phyloP scores from a whole-genome alignment of 164 flowering plant species.

The Paratinospora sagittata region DNA sequence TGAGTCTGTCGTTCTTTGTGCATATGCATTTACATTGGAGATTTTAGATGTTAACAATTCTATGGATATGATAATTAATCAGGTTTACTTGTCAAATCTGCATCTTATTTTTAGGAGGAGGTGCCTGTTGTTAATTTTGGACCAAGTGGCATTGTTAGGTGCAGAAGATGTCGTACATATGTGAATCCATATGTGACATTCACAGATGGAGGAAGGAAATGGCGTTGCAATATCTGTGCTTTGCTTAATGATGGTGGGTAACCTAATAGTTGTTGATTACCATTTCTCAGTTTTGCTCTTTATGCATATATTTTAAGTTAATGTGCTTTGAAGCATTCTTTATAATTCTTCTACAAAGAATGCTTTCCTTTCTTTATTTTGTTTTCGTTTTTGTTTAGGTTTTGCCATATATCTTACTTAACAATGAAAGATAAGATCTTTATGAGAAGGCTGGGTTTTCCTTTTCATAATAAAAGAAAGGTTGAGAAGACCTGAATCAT shows the following conservation, averaged over 20 bases:
- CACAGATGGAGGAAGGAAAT: conserved; percentile 90
- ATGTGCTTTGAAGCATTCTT: neutral
- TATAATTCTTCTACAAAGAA: too few species aligned
- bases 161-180: conserved; percentile 94
- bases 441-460: neutral
- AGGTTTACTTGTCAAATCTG: conserved; percentile 5
- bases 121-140: conserved; percentile 84
- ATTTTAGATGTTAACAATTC: neutral
- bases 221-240: conserved; percentile 93
- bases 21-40: neutral
- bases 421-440: neutral
- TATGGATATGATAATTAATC: neutral
- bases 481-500: neutral
- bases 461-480: neutral
- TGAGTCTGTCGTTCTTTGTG: neutral
- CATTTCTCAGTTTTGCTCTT: neutral
- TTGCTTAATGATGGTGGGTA: conserved; percentile 84
- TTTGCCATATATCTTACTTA: neutral
- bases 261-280: neutral
- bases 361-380: neutral
- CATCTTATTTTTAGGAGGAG: conserved; percentile 59
- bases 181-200: conserved; percentile 87
- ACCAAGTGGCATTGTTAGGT: conserved; percentile 73
- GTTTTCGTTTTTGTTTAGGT: too few species aligned
- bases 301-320: neutral